phyloP scores from a whole-genome alignment of 1,284 basidiomycete genomes.

The Rugosomyces carneus region DNA sequence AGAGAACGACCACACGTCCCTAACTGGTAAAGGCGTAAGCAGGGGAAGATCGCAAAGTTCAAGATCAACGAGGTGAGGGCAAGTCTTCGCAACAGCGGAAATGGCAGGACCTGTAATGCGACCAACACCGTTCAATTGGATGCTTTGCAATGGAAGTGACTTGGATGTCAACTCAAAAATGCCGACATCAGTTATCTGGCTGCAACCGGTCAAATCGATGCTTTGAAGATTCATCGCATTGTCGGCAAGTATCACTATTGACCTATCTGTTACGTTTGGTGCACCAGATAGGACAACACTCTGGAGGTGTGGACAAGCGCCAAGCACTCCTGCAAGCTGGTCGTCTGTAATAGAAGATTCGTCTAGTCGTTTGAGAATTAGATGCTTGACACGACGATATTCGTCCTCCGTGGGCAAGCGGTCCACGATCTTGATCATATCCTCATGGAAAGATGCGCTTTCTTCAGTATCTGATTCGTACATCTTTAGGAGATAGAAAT shows the following conservation, averaged over 20 bases:
- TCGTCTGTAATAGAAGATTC: slow-evolving; percentile 50
- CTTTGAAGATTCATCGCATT: slow-evolving; percentile 67
- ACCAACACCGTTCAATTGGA: slow-evolving; percentile 65
- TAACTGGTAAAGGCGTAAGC: slow-evolving; percentile 64
- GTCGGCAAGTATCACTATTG: slow-evolving; percentile 58
- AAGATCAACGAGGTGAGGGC: slow-evolving; percentile 76
- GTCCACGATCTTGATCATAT: slow-evolving; percentile 48
- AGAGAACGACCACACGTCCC: slow-evolving; percentile 80
- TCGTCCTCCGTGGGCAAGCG: slow-evolving; percentile 50
- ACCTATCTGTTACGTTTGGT: slow-evolving; percentile 60
- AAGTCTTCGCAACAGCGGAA: slow-evolving; percentile 66
- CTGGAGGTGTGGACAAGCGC: slow-evolving; percentile 63
- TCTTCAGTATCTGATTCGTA: slow-evolving; percentile 20
- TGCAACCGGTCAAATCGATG: slow-evolving; percentile 76
- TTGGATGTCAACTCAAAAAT: slow-evolving; percentile 65
- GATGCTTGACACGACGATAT: slow-evolving; percentile 48
- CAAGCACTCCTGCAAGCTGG: slow-evolving; percentile 57
- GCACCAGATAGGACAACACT: slow-evolving; percentile 70
- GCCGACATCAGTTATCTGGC: slow-evolving; percentile 68
- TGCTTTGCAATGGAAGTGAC: slow-evolving; percentile 64
- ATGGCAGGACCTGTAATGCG: slow-evolving; percentile 73
- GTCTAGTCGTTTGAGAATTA: slow-evolving; percentile 38
- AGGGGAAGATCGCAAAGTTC: slow-evolving; percentile 75
- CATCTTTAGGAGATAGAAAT: slow-evolving; percentile 5
- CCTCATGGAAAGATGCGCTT: slow-evolving; percentile 37